A percentile compares a stretch with the other conserved stretches of the same genome.
phyloP scores from a whole-genome alignment of 2,329 filamentous ascomycete genomes.

The Pseudogymnoascus sp. region DNA sequence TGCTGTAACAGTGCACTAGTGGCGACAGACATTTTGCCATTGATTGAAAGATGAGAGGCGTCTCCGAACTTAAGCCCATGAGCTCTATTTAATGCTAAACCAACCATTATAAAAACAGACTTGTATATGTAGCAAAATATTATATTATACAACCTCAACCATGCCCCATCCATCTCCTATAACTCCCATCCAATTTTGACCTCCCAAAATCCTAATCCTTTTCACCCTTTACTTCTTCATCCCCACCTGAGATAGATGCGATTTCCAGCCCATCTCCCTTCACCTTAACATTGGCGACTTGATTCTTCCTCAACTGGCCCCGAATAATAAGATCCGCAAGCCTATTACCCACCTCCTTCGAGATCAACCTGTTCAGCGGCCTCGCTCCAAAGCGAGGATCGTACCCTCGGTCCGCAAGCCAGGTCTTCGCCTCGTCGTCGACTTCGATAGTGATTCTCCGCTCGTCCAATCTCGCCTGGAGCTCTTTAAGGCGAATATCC shows the following conservation, averaged over 20 bases:
- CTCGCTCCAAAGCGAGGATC: slow-evolving; percentile 86
- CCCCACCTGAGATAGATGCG: background rate
- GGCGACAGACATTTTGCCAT: background rate
- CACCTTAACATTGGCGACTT: slow-evolving; percentile 54
- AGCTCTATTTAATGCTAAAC: slow-evolving; percentile 2
- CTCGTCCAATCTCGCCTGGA: slow-evolving; percentile 76
- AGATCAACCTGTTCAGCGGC: slow-evolving; percentile 83
- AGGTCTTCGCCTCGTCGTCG: slow-evolving; percentile 63
- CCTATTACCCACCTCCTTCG: slow-evolving; percentile 79
- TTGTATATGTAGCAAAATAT: background rate
- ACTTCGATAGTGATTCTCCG: slow-evolving; percentile 72
- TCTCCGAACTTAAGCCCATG: background rate
- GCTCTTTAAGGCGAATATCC: slow-evolving; percentile 78
- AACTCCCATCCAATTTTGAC: background rate
- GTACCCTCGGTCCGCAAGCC: slow-evolving; percentile 84
- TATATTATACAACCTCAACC: background rate
- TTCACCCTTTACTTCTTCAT: background rate
- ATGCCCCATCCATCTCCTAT: background rate
- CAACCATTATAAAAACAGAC: background rate
- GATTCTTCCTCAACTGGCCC: slow-evolving; percentile 68
- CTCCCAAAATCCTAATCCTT: background rate
- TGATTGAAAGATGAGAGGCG: background rate
- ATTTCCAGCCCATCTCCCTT: background rate
- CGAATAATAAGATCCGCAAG: slow-evolving; percentile 88
- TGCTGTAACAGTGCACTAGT: background rate